Evolutionary conservation across 441 rosid species (phyloP), one percentile per base, ranked within the genome.

Genomic region (Bruguiera hainesii): DNA sequence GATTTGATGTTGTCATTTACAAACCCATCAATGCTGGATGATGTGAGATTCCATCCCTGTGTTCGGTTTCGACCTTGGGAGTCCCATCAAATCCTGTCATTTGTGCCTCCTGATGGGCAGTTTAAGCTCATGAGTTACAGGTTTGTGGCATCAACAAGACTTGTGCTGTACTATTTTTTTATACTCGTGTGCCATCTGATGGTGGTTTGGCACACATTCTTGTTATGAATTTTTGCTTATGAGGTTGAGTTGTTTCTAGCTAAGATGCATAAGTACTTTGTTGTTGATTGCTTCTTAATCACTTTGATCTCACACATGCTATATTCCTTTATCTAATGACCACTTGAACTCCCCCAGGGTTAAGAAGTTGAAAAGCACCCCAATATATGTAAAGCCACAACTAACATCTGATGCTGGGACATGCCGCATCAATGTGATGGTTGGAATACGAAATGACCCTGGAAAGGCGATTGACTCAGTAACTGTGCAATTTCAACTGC

Each of bases 101-200:
- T 95, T 81, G 90, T 95, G 53, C 99, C 99, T 76, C 98, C 99
- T 57, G 99, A 95, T 79, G 98, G 99, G 65, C 84, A 79, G 71
- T 94, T 94, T 78, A 92, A 82, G 83, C 98, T 91, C 79, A 89
- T 94, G 98, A 89, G 88, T 81, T 94, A 94, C 89, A 91, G 97
- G 98, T 88, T 26, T 23, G 76, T 70, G 37, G 10, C 71, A 35
- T 20, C 25, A 3, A 3, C 21, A 1, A 33, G 19, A 7, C 50
- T 33, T 1, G 18, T 53, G 4, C 72, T 28, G 29, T 49, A 13
- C 18, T 52, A 16, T 39, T 48, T 33, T 33, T 48, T 62, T 6
- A 25, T 55, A 50, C 58, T 16, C 20, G 6, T 20, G 58, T 18
- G 50, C 7, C 3, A 61, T 10, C 61, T 35, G 57, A 26, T 55